A percentile compares a stretch with the other conserved stretches of the same genome.
These are phyloP conservation scores for Wickerhamiella sergipiensis DNA, from an alignment of 805 yeast genomes.

Conservation along the genomic window DNA sequence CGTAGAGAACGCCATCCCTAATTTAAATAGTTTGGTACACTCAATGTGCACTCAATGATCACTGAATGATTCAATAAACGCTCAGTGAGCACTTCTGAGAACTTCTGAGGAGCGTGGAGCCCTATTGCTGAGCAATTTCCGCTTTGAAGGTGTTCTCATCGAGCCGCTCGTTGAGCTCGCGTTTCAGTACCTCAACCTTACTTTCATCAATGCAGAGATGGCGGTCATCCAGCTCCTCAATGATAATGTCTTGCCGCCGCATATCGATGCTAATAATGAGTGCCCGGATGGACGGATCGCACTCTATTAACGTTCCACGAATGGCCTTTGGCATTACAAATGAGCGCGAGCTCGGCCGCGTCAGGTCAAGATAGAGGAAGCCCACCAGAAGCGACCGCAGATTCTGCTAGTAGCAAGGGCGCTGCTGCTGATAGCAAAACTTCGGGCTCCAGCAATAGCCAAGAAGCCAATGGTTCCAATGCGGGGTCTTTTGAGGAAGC, in stretches of 20 bases:
- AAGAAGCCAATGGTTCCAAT: neutral
- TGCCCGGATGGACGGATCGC: constrained; percentile 91
- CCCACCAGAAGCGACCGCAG: neutral
- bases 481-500: neutral
- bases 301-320: constrained; percentile 25
- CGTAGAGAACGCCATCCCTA: too few species aligned
- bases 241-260: constrained; percentile 54
- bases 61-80: too few species aligned
- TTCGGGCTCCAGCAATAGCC: neutral
- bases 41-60: too few species aligned
- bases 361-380: constrained; percentile 6
- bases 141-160: constrained; percentile 81
- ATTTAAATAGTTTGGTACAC: neutral
- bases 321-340: constrained; percentile 16
- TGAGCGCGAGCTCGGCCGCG: constrained; percentile 14
- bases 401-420: too few species aligned
- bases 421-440: too few species aligned
- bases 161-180: constrained; percentile 59
- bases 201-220: constrained; percentile 71
- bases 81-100: too few species aligned
- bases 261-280: constrained; percentile 73
- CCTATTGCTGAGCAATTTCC: constrained; percentile 32
- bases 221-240: constrained; percentile 79
- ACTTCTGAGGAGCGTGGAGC: too few species aligned
- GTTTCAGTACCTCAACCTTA: constrained; percentile 62